Base-by-base conservation (phyloP, 257 asterid species). In the Solanum dulcamara region DNA sequence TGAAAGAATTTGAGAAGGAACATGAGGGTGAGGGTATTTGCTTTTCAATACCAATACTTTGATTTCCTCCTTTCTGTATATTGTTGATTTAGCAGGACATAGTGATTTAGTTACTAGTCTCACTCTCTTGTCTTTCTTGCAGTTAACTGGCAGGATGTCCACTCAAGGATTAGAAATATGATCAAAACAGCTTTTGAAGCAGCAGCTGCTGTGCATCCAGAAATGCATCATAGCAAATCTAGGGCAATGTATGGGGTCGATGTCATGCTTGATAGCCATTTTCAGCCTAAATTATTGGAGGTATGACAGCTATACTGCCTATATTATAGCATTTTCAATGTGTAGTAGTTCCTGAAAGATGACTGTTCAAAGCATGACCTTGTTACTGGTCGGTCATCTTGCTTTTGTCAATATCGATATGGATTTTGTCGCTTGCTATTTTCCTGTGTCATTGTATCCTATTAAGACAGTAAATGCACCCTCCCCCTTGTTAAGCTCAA, bases 201-300 rank as follows among this genome's bases (percentile, higher is more conserved):
- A 26, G 99, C 99, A 87, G 96, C 97, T 14, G 70, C 81, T 13
- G 94, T 94, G 88, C 97, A 95, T 90, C 99, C 98, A 17, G 97
- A 93, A 92, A 95, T 96, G 97, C 98, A 94, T 62, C 91, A 93
- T 77, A 92, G 94, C 67, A 95, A 87, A 50, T 95, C 99, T 44
- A 91, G 98, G 91, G 98, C 99, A 84, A 96, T 95, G 91, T 96
- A 95, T 88, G 99, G 98, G 33, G 92, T 96, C 64, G 99, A 96
- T 90, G 98, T 96, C 90, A 96, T 96, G 98, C 93, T 96, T 51
- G 97, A 94, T 88, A 32, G 81, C 84, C 68, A 89, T 62, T 96
- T 91, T 84, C 93, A 91, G 91, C 98, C 99, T 74, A 95, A 95
- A 87, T 85, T 96, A 86, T 84, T 96, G 87, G 99, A 96, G 99